phyloP scores from a whole-genome alignment of 2,329 filamentous ascomycete species.

The Clonostachys sp. region DNA sequence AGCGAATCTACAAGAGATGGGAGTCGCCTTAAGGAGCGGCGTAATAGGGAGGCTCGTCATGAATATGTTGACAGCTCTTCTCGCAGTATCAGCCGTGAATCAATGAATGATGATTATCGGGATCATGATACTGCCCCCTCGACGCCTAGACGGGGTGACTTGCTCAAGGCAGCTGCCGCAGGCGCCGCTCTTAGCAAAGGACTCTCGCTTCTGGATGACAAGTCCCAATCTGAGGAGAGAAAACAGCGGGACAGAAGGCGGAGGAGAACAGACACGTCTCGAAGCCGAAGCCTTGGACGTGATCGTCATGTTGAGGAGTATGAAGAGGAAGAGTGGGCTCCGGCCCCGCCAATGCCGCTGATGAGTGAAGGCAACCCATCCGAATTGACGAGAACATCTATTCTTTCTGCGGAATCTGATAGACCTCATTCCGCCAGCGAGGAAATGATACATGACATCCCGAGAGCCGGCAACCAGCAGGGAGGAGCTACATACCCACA shows the following conservation, averaged over 20 bases:
- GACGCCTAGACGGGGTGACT: constrained; percentile 37
- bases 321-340: constrained; percentile 50
- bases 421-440: constrained; percentile 65
- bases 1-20: constrained; percentile 49
- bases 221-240: constrained; percentile 42
- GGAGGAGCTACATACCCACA: constrained; percentile 31
- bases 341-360: constrained; percentile 75
- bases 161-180: constrained; percentile 37
- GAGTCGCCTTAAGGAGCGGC: constrained; percentile 30
- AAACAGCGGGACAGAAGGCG: constrained; percentile 46
- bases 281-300: constrained; percentile 35
- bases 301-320: constrained; percentile 44
- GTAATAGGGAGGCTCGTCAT: constrained; percentile 50
- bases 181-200: constrained; percentile 33
- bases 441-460: constrained; percentile 59
- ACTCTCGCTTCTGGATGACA: constrained; percentile 25
- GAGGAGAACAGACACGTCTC: constrained; percentile 43
- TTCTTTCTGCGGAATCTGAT: constrained; percentile 77
- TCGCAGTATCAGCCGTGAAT: constrained; percentile 42
- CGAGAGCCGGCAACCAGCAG: constrained; percentile 53
- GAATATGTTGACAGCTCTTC: constrained; percentile 46
- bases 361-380: constrained; percentile 83
- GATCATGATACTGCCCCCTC: constrained; percentile 28
- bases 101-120: constrained; percentile 28
- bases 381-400: constrained; percentile 82